Percentiles rank a stretch among this genome's conserved stretches.
phyloP scores from a whole-genome alignment of 257 asterid genomes.

The Solanum clarkiae region DNA sequence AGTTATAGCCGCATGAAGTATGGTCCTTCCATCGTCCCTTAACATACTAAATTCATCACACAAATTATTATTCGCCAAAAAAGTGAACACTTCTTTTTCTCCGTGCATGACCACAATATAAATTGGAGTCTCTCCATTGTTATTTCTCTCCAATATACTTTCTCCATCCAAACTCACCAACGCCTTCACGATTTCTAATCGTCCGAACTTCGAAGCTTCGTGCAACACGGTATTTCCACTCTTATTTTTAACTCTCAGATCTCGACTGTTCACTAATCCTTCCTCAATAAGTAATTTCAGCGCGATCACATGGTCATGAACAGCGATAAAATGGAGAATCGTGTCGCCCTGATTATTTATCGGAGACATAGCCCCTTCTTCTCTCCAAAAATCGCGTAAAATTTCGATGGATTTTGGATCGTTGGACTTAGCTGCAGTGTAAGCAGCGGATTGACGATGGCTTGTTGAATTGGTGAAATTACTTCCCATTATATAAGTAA shows the following conservation, averaged over 20 bases:
- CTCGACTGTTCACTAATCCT: not conserved
- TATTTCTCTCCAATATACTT: not conserved
- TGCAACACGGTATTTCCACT: not conserved
- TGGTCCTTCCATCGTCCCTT: not conserved
- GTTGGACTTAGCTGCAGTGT: not conserved
- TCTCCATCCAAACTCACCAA: not conserved
- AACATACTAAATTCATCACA: not conserved
- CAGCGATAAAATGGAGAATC: not conserved
- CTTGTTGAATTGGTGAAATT: not conserved
- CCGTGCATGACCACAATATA: not conserved
- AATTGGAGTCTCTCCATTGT: conserved; percentile 1
- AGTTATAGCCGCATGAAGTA: not conserved
- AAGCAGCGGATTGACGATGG: not conserved
- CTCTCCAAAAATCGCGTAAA: not conserved
- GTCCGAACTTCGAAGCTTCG: not conserved
- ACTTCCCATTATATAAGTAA: not conserved
- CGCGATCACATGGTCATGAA: not conserved
- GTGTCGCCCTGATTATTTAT: not conserved
- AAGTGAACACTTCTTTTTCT: not conserved
- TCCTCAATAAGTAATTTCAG: not conserved
- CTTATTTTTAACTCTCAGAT: not conserved
- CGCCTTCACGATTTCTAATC: not conserved
- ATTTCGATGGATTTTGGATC: not conserved
- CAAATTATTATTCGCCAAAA: not conserved
- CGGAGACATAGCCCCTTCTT: not conserved